These are phyloP conservation scores for Cordyceps javanica DNA, from an alignment of 2,329 filamentous ascomycete species.

Conservation along the genomic window DNA sequence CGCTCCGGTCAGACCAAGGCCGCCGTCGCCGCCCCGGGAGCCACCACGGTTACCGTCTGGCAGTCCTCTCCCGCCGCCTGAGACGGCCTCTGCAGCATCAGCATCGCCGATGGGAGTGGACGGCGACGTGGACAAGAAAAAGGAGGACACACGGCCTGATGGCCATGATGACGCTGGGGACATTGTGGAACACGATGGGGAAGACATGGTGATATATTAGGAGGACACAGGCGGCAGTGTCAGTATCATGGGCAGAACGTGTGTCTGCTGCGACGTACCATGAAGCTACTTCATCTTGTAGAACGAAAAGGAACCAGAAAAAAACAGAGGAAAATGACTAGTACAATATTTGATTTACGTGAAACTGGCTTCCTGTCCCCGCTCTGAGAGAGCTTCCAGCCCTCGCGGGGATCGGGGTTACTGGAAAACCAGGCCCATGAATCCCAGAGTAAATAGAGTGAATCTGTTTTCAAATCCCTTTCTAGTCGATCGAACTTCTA, in stretches of 20 bases:
- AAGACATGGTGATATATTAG: slow-evolving; percentile 90
- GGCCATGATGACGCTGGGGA: slow-evolving; percentile 65
- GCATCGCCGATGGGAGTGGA: background rate
- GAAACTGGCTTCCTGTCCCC: background rate
- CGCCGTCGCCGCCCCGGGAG: slow-evolving; percentile 25
- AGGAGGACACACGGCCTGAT: background rate
- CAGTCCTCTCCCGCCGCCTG: background rate
- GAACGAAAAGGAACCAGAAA: no score
- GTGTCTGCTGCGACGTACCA: background rate
- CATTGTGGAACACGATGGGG: slow-evolving; percentile 75
- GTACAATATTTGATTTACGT: background rate
- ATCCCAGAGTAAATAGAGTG: no score
- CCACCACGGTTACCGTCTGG: slow-evolving; percentile 13
- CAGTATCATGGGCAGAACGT: background rate
- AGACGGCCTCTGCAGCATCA: background rate
- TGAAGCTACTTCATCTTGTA: background rate
- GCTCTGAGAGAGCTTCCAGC: no score
- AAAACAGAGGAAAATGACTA: no score
- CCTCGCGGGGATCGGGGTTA: no score
- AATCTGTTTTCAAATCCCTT: no score
- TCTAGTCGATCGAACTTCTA: no score
- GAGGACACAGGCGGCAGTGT: background rate
- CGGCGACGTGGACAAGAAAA: background rate
- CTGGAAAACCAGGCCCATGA: no score
- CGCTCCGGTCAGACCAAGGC: slow-evolving; percentile 19